These are phyloP conservation scores for Delitschia confertaspora DNA, from an alignment of 495 filamentous ascomycete genomes.

Conservation along the genomic window DNA sequence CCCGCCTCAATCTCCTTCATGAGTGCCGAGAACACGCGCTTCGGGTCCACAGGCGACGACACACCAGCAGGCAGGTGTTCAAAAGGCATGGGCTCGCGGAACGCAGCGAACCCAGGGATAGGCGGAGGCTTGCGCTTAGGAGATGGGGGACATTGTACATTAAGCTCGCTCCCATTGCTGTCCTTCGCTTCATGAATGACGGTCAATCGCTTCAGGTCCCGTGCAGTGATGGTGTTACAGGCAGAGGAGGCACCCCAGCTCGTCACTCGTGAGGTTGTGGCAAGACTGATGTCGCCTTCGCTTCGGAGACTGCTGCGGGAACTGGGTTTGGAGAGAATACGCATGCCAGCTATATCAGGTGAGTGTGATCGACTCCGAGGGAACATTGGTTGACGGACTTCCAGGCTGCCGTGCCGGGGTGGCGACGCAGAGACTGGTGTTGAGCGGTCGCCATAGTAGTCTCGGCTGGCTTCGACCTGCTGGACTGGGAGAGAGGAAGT, in stretches of 20 bases:
- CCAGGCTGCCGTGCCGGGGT: not conserved
- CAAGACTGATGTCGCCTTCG: conserved; percentile 6
- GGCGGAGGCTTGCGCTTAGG: conserved; percentile 42
- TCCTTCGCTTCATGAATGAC: conserved; percentile 27
- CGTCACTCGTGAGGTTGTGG: conserved; percentile 16
- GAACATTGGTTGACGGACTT: not conserved
- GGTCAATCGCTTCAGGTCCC: conserved; percentile 23
- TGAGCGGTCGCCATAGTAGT: conserved; percentile 19
- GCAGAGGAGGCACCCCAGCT: conserved; percentile 23
- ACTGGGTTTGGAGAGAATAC: not conserved
- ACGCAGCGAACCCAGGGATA: conserved; percentile 37
- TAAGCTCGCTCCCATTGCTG: conserved; percentile 17
- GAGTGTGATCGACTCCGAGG: not conserved
- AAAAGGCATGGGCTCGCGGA: conserved; percentile 19
- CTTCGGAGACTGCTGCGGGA: conserved; percentile 16
- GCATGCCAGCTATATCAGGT: not conserved
- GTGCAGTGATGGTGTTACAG: conserved; percentile 11
- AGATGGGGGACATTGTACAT: conserved; percentile 17
- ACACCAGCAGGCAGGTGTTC: conserved; percentile 10
- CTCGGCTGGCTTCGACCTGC: conserved; percentile 23
- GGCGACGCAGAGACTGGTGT: conserved; percentile 4
- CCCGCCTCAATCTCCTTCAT: conserved; percentile 20
- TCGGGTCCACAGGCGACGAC: conserved; percentile 13
- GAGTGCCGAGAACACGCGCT: conserved; percentile 24
- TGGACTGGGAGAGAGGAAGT: conserved; percentile 23